Conservation (phyloP, 2,329 filamentous ascomycete genomes). For the Onygena corvina region DNA sequence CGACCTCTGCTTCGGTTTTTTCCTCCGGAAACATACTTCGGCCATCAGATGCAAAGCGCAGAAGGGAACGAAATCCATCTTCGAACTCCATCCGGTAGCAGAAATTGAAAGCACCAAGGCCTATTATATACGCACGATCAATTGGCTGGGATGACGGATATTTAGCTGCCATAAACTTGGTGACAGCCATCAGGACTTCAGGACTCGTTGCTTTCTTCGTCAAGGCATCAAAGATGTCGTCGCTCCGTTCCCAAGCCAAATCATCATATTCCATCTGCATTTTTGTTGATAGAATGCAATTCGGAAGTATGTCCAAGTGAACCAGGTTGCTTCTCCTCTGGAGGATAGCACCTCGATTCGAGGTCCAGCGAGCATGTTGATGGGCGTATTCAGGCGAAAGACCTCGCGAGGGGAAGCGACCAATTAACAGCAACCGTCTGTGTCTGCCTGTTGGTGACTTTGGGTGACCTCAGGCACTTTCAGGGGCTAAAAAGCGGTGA, state of each 20-base stretch:
- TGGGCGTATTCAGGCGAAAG: no score
- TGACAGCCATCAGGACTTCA: not conserved
- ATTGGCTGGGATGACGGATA: not conserved
- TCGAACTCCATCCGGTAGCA: constrained; percentile 18
- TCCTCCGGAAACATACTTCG: constrained; percentile 19
- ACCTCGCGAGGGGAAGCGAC: no score
- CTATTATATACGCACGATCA: constrained; percentile 3
- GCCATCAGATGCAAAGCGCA: constrained; percentile 18
- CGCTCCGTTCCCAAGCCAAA: not conserved
- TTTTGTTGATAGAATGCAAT: no score
- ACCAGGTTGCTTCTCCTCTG: no score
- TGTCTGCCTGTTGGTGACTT: no score
- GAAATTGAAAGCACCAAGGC: constrained; percentile 19
- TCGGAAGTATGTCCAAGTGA: no score
- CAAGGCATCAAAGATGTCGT: not conserved
- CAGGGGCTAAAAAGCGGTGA: no score
- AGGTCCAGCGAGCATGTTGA: no score
- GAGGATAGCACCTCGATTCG: no score
- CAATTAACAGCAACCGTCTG: no score
- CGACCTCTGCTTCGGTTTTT: constrained; percentile 17
- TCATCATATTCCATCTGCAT: constrained; percentile 2
- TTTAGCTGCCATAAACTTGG: not conserved
- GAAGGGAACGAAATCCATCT: constrained; percentile 12
- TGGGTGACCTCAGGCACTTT: no score
- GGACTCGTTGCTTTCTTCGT: not conserved